Evolutionary conservation across 2,329 filamentous ascomycete species (phyloP).

Genomic region (Zasmidium citrigriseum): DNA sequence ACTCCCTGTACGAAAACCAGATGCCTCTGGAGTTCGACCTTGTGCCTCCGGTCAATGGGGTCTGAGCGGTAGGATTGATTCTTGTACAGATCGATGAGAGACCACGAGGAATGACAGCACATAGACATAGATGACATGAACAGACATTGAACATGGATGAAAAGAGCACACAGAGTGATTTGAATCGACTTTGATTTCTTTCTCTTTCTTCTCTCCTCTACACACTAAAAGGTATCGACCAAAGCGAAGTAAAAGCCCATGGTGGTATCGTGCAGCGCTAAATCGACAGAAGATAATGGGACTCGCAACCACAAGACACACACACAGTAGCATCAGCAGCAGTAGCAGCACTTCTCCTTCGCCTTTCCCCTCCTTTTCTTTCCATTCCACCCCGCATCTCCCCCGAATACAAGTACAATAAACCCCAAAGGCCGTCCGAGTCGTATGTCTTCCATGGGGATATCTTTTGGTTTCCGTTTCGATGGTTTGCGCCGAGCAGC

Average conservation of each 20-base stretch:
- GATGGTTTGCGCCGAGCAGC: neutral
- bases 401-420: neutral
- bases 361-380: neutral
- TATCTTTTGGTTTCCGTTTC: neutral
- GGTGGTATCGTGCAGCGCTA: constrained; percentile 9
- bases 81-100: no score
- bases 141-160: no score
- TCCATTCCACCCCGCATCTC: neutral
- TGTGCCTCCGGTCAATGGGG: no score
- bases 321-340: neutral
- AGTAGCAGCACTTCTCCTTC: neutral
- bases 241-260: neutral
- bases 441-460: constrained; percentile 5
- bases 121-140: neutral
- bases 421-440: constrained; percentile 1
- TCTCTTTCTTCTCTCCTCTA: neutral
- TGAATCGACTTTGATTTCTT: neutral
- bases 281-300: neutral
- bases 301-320: neutral
- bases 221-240: neutral
- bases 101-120: neutral
- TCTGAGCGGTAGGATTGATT: no score
- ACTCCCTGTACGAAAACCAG: no score
- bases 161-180: no score
- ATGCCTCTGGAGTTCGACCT: no score